Evolutionary conservation across 306 rosid species (phyloP).

Genomic region (Glycine soja): DNA sequence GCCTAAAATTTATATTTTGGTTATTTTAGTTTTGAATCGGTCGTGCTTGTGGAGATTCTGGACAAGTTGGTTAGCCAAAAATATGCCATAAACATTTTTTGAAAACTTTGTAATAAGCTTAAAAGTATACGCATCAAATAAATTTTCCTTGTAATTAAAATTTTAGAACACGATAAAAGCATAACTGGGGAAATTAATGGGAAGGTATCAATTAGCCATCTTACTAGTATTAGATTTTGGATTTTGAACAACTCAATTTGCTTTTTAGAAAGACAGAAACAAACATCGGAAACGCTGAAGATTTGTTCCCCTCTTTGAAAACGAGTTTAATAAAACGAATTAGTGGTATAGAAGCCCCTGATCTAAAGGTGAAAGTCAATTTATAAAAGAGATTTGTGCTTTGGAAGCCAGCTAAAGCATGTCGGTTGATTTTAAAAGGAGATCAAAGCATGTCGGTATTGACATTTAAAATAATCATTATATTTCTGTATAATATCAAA

Average conservation of each 20-base stretch:
- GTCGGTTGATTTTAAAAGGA: slow-evolving; percentile 14
- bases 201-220: not conserved
- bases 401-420: slow-evolving; percentile 31
- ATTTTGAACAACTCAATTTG: not conserved
- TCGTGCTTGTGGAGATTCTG: too few relatives aligned
- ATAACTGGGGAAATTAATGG: not conserved
- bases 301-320: not conserved
- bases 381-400: not conserved
- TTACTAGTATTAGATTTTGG: not conserved
- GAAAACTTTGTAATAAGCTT: not conserved
- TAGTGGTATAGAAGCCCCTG: not conserved
- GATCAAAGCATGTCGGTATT: slow-evolving; percentile 30
- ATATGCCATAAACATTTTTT: not conserved
- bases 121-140: not conserved
- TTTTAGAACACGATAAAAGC: not conserved
- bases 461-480: not conserved
- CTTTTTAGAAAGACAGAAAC: not conserved
- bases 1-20: too few relatives aligned
- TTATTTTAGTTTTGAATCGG: too few relatives aligned
- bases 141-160: not conserved
- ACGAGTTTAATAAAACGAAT: not conserved
- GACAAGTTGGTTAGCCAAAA: not conserved
- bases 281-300: not conserved
- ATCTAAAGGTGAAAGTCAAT: not conserved
- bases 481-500: not conserved